Conservation (phyloP, 2,329 filamentous ascomycete species). For the Calonectria hongkongensis region DNA sequence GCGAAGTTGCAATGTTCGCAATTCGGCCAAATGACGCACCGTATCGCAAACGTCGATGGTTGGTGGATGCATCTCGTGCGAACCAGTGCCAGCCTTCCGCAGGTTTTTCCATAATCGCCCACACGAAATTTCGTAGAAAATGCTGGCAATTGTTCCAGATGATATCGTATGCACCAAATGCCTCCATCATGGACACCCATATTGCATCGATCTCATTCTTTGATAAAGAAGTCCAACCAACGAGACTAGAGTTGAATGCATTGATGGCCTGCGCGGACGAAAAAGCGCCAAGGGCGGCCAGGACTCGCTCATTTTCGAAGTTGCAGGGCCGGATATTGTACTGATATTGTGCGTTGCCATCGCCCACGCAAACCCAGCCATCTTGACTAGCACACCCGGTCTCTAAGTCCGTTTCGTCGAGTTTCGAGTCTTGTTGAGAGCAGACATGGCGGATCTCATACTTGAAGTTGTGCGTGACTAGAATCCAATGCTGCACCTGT, state of each 20-base stretch:
- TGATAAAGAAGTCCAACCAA: conserved; percentile 15
- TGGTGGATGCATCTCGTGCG: not conserved
- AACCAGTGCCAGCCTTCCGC: conserved; percentile 12
- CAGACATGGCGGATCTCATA: conserved; percentile 12
- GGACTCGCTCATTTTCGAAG: not conserved
- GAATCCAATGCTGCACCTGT: not conserved
- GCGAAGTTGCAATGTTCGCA: not conserved
- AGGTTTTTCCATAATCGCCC: not conserved
- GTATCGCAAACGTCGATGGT: not conserved
- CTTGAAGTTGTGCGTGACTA: not conserved
- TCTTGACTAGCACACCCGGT: not conserved
- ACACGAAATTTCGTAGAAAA: conserved; percentile 11
- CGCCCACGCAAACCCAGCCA: not conserved
- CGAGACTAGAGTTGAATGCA: not conserved
- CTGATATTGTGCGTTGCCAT: not conserved
- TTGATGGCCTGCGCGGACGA: not conserved
- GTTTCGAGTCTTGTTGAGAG: not conserved
- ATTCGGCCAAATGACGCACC: not conserved
- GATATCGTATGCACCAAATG: not conserved
- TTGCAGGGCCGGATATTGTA: conserved; percentile 3
- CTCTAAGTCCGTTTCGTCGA: not conserved
- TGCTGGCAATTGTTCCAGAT: conserved; percentile 23
- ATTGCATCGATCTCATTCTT: conserved; percentile 8
- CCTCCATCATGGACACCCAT: conserved; percentile 4
- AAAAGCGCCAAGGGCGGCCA: not conserved